Conservation (phyloP, 768 basidiomycete species). For the Trametes sanguinea region DNA sequence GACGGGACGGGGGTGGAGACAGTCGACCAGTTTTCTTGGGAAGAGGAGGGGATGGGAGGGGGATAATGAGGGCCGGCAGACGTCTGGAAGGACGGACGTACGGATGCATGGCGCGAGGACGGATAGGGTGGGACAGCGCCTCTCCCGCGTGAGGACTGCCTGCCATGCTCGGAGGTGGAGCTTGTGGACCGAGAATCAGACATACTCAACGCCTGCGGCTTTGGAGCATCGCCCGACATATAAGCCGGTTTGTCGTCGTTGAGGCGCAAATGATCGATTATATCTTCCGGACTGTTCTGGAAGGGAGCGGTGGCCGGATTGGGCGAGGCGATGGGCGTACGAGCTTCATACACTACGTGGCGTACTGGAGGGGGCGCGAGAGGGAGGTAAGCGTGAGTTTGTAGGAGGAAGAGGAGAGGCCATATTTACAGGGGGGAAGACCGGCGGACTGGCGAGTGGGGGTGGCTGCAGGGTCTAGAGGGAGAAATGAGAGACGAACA, state of each 20-base stretch:
- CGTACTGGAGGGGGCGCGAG: conserved; percentile 1
- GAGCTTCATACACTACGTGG: conserved; percentile 24
- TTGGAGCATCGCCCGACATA: conserved; percentile 25
- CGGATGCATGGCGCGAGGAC: conserved; percentile 27
- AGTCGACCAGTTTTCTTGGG: conserved; percentile 33
- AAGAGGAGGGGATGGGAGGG: conserved; percentile 12
- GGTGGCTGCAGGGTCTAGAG: conserved; percentile 26
- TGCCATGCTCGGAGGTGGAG: conserved; percentile 24
- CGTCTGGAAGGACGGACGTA: conserved; percentile 25
- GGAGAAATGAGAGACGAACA: conserved; percentile 21
- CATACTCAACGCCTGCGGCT: conserved; percentile 24
- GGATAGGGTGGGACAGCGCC: conserved; percentile 16
- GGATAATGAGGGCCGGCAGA: conserved; percentile 18
- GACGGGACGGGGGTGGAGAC: conserved; percentile 21
- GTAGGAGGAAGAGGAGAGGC: neutral
- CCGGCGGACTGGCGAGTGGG: conserved; percentile 20
- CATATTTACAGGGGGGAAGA: conserved; percentile 20
- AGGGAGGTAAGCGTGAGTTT: neutral
- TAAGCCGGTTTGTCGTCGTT: conserved; percentile 13
- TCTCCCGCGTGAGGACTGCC: conserved; percentile 25
- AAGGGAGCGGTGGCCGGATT: conserved; percentile 20
- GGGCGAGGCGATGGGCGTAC: conserved; percentile 18
- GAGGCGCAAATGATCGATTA: conserved; percentile 19
- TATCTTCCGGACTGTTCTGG: conserved; percentile 29
- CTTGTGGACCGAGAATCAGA: conserved; percentile 24